phyloP scores from a whole-genome alignment of 2,329 filamentous ascomycete species.

The Arthrobotrys sinensis region DNA sequence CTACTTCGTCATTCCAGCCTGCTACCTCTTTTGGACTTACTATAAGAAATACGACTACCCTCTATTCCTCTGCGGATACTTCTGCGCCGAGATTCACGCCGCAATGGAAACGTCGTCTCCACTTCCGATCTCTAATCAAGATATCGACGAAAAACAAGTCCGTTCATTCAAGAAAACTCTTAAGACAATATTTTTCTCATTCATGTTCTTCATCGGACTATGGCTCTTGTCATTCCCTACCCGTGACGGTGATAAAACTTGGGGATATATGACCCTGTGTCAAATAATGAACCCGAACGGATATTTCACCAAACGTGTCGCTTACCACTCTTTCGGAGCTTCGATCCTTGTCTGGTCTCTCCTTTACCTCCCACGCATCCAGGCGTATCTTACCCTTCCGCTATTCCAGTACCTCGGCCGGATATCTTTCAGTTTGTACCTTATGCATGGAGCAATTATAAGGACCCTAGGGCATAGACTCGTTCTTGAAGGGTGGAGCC shows the following conservation, averaged over 20 bases:
- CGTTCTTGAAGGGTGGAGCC: slow-evolving; percentile 71
- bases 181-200: slow-evolving; percentile 44
- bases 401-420: slow-evolving; percentile 74
- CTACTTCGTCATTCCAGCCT: slow-evolving; percentile 68
- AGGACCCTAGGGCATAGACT: slow-evolving; percentile 71
- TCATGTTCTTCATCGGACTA: slow-evolving; percentile 27
- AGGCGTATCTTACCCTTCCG: slow-evolving; percentile 71
- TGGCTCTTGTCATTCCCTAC: slow-evolving; percentile 46
- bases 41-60: slow-evolving; percentile 73
- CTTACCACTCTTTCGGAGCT: slow-evolving; percentile 37
- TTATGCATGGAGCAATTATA: slow-evolving; percentile 74
- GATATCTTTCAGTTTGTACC: slow-evolving; percentile 75
- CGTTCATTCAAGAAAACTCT: slow-evolving; percentile 21
- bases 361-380: slow-evolving; percentile 68
- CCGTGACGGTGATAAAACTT: slow-evolving; percentile 37
- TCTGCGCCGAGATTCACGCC: slow-evolving; percentile 71
- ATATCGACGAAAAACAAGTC: not conserved
- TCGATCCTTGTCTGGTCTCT: slow-evolving; percentile 65
- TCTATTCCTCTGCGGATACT: slow-evolving; percentile 73
- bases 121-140: slow-evolving; percentile 39
- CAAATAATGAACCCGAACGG: slow-evolving; percentile 14
- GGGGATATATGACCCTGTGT: slow-evolving; percentile 31
- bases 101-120: slow-evolving; percentile 65
- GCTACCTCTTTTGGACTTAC: slow-evolving; percentile 70
- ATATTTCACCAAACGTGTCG: slow-evolving; percentile 37